A percentile compares a stretch with the other conserved stretches of the same genome.
phyloP scores from a whole-genome alignment of 2,329 filamentous ascomycete genomes.

The Chrysoporthe cubensis region DNA sequence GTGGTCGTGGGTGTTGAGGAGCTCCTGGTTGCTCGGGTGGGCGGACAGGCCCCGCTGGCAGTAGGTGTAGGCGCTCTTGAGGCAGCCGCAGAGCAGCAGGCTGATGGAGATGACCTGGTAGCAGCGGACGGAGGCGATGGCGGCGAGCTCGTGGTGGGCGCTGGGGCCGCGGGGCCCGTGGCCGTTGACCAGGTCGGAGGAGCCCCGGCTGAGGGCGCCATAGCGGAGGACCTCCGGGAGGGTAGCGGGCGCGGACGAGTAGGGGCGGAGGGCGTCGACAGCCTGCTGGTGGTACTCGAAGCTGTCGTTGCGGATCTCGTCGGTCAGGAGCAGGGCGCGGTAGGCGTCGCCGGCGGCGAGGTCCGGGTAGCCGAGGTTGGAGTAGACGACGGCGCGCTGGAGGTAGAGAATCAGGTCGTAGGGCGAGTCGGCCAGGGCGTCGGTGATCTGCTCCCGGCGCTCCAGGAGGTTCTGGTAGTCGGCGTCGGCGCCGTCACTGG shows the following conservation, averaged over 20 bases:
- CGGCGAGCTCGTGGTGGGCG: constrained; percentile 47
- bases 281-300: constrained; percentile 82
- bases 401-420: constrained; percentile 69
- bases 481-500: constrained; percentile 42
- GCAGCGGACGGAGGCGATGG: constrained; percentile 57
- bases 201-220: constrained; percentile 44
- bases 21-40: constrained; percentile 58
- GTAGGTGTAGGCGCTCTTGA: constrained; percentile 70
- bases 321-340: constrained; percentile 81
- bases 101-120: constrained; percentile 63
- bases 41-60: constrained; percentile 62
- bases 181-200: constrained; percentile 39
- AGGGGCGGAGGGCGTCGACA: constrained; percentile 53
- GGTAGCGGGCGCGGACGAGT: constrained; percentile 38
- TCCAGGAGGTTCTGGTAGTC: constrained; percentile 52
- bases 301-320: constrained; percentile 76
- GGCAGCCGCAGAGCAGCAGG: constrained; percentile 67
- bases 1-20: constrained; percentile 56
- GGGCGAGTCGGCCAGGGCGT: constrained; percentile 53
- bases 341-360: constrained; percentile 90
- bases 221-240: constrained; percentile 50
- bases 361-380: constrained; percentile 82
- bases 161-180: constrained; percentile 41
- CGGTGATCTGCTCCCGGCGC: constrained; percentile 61
- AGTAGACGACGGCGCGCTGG: constrained; percentile 72